phyloP scores from a whole-genome alignment of 2,329 filamentous ascomycete species.

The Didymellaceae sp. region DNA sequence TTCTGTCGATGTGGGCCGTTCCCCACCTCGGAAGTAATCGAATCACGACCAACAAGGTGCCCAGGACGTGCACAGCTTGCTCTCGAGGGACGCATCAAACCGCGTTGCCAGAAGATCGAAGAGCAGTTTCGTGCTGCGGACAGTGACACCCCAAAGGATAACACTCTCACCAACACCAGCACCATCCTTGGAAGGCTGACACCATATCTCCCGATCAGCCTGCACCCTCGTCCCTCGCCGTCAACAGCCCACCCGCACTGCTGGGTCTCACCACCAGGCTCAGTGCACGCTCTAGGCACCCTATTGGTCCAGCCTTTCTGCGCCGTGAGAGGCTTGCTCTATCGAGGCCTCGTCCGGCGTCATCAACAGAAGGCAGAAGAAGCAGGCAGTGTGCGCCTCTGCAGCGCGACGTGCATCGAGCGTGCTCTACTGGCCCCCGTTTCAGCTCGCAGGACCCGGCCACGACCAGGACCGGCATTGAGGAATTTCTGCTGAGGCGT shows the following conservation, averaged over 20 bases:
- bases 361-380: conserved; percentile 43
- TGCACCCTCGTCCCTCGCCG: conserved; percentile 18
- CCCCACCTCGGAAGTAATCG: conserved; percentile 14
- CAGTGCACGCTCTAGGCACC: conserved; percentile 28
- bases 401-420: conserved; percentile 34
- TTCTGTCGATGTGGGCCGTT: conserved; percentile 5
- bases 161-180: background rate
- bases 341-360: conserved; percentile 38
- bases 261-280: conserved; percentile 31
- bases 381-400: conserved; percentile 39
- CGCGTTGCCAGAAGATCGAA: too few species aligned
- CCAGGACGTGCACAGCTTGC: background rate
- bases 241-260: conserved; percentile 26
- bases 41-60: conserved; percentile 19
- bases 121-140: background rate
- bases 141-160: background rate
- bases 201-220: conserved; percentile 15
- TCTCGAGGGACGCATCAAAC: too few species aligned
- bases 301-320: conserved; percentile 36
- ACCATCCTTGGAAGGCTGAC: conserved; percentile 13
- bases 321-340: conserved; percentile 39
- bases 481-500: conserved; percentile 30
- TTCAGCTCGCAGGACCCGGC: conserved; percentile 37
- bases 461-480: conserved; percentile 30
- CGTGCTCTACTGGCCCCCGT: conserved; percentile 37